A percentile compares a stretch with the other conserved stretches of the same genome.
Conservation (phyloP, 148 eudicot species). For the Heliamphora exappendiculata region DNA sequence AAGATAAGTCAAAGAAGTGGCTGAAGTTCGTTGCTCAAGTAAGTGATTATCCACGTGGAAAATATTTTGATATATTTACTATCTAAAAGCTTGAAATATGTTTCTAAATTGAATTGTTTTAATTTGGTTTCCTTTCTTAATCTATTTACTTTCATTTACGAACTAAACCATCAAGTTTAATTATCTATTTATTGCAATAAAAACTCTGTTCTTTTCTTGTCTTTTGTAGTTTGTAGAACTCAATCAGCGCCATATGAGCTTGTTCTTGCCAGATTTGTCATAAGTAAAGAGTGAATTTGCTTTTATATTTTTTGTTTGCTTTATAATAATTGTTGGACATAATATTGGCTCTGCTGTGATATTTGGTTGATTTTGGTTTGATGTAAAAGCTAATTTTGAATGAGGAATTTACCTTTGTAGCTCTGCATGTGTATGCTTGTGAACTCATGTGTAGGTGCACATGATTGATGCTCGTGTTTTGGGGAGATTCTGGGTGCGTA, state of each 20-base stretch:
- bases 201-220: neutral
- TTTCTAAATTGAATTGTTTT: neutral
- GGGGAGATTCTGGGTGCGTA: neutral
- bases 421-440: neutral
- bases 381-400: neutral
- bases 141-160: neutral
- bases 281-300: neutral
- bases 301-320: neutral
- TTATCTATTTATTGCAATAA: neutral
- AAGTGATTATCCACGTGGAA: constrained; percentile 16
- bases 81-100: neutral
- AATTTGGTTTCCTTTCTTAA: neutral
- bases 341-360: neutral
- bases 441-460: neutral
- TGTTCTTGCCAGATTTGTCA: neutral
- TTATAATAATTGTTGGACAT: neutral
- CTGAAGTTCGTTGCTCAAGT: constrained; percentile 83
- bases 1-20: constrained; percentile 90
- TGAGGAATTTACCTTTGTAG: neutral
- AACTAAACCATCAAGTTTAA: neutral
- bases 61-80: neutral
- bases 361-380: neutral
- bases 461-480: neutral
- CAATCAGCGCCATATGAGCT: neutral
- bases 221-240: neutral